Conservation (phyloP, 495 filamentous ascomycete genomes). For the Cenococcum geophilum region DNA sequence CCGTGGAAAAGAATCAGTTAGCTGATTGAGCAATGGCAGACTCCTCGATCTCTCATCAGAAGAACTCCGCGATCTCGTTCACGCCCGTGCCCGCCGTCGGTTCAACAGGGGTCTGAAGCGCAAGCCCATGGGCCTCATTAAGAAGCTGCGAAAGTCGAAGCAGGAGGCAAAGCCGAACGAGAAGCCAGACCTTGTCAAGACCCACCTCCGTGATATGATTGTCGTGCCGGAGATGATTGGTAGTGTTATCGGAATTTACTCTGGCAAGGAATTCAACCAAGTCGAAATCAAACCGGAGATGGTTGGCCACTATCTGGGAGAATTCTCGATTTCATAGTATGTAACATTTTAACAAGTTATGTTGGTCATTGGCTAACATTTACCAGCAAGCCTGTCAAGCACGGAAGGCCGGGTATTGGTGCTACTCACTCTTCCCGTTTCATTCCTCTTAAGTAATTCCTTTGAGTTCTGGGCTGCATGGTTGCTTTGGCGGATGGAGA, state of each 20-base stretch:
- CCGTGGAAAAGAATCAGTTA: neutral
- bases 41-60: constrained; percentile 98
- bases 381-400: constrained; percentile 96
- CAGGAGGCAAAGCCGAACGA: constrained; percentile 99
- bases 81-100: constrained; percentile 94
- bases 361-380: constrained; percentile 34
- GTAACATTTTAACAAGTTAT: constrained; percentile 39
- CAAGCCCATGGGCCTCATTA: constrained; percentile 99
- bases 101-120: constrained; percentile 99
- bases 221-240: constrained; percentile 99
- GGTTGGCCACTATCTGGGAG: constrained; percentile 98
- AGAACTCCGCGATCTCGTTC: constrained; percentile 97
- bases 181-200: constrained; percentile 99
- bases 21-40: constrained; percentile 42
- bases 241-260: constrained; percentile 96
- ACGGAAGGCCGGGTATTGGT: constrained; percentile 99
- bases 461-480: constrained; percentile 30
- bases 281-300: constrained; percentile 99
- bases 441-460: constrained; percentile 92
- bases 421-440: constrained; percentile 99
- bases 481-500: constrained; percentile 17
- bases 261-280: constrained; percentile 99
- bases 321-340: constrained; percentile 99
- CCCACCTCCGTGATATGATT: constrained; percentile 98
- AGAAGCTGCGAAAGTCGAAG: constrained; percentile 99